phyloP scores from a whole-genome alignment of 2,329 filamentous ascomycete species.

The Apiospora arundinis region DNA sequence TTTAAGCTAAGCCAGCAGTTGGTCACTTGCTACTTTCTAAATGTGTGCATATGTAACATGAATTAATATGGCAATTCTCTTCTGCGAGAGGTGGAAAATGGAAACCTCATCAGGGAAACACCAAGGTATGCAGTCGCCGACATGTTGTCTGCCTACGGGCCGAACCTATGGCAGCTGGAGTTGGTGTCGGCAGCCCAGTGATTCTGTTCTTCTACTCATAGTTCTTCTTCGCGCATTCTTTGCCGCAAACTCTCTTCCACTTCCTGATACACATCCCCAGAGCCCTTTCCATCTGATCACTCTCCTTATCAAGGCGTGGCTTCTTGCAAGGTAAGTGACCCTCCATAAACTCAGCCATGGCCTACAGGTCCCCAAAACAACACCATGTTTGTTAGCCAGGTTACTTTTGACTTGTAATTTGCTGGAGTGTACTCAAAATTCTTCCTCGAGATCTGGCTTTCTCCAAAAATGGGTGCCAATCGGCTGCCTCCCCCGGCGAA shows the following conservation, averaged over 20 bases:
- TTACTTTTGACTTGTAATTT: neutral
- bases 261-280: neutral
- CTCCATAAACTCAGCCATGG: neutral
- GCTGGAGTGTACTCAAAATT: too few relatives aligned
- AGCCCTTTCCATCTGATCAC: neutral
- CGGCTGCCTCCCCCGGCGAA: too few relatives aligned
- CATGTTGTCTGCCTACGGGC: neutral
- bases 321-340: neutral
- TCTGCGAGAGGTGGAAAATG: neutral
- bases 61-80: neutral
- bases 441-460: too few relatives aligned
- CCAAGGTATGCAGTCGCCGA: neutral
- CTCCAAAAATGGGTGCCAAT: too few relatives aligned
- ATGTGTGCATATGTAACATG: neutral
- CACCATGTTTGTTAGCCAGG: neutral
- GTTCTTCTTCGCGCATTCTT: neutral
- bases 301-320: neutral
- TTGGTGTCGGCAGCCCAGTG: neutral
- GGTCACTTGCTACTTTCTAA: neutral
- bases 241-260: conserved; percentile 4
- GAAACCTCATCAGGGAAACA: neutral
- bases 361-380: neutral
- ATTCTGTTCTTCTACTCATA: neutral
- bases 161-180: neutral
- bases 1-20: neutral